Conservation (phyloP, 306 rosid species). For the Quercus berberidifolia region DNA sequence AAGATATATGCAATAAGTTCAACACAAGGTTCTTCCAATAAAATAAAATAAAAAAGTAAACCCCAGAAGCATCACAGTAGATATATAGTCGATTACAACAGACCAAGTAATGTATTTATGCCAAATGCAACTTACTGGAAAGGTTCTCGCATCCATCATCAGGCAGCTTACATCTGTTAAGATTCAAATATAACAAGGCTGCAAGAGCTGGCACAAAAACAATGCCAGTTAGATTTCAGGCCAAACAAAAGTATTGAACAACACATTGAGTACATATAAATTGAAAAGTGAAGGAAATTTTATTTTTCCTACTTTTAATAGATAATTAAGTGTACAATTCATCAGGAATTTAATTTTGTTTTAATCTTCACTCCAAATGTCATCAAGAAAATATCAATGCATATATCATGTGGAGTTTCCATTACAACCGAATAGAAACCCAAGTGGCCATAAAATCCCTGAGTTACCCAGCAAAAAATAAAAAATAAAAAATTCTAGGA, state of each 20-base stretch:
- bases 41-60: neutral
- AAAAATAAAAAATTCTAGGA: neutral
- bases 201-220: slow-evolving; percentile 57
- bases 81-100: neutral
- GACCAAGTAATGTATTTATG: neutral
- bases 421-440: neutral
- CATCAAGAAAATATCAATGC: neutral
- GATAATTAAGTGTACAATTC: neutral
- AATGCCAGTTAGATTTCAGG: slow-evolving; percentile 16
- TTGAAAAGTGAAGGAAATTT: neutral
- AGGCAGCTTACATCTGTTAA: slow-evolving; percentile 66
- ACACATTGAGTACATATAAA: neutral
- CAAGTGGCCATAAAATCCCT: neutral
- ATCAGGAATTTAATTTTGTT: neutral
- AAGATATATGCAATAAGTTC: neutral
- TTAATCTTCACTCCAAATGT: neutral
- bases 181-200: slow-evolving; percentile 67
- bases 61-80: slow-evolving; percentile 3
- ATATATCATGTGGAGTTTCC: neutral
- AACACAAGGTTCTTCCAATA: slow-evolving; percentile 4
- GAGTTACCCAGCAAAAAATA: neutral
- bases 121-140: slow-evolving; percentile 62
- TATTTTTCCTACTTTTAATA: neutral
- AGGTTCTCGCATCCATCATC: slow-evolving; percentile 63
- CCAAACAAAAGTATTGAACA: slow-evolving; percentile 17